phyloP scores from a whole-genome alignment of 1,284 basidiomycete genomes.

The Marasmius sp. region DNA sequence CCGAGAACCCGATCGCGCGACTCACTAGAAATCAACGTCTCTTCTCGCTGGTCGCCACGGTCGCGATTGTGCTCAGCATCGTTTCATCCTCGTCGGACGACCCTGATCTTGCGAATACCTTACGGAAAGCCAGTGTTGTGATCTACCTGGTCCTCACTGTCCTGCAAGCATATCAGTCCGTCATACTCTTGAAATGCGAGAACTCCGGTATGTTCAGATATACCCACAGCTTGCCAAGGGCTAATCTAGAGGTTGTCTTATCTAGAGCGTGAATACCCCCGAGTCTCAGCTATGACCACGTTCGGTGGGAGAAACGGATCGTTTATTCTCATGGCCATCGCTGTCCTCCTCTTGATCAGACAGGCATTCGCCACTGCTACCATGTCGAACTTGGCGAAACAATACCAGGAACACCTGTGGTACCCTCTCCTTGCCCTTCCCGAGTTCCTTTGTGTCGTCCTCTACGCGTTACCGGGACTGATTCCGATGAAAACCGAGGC shows the following conservation, averaged over 20 bases:
- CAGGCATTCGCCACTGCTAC: conserved; percentile 42
- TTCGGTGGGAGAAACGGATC: conserved; percentile 34
- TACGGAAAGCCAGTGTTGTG: conserved; percentile 36
- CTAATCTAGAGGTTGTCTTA: not conserved
- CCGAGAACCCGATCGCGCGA: conserved; percentile 19
- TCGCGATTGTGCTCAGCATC: conserved; percentile 31
- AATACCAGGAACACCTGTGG: conserved; percentile 42
- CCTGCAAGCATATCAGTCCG: conserved; percentile 38
- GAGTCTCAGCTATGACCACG: conserved; percentile 5
- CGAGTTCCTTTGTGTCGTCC: conserved; percentile 40
- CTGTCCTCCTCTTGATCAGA: conserved; percentile 39
- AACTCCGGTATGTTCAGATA: conserved; percentile 10
- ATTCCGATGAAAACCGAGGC: conserved; percentile 29
- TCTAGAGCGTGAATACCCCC: not conserved
- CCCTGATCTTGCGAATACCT: conserved; percentile 17
- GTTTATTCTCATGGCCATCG: conserved; percentile 35
- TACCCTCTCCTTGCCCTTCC: conserved; percentile 45
- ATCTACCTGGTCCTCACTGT: conserved; percentile 47
- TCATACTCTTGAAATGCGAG: conserved; percentile 28
- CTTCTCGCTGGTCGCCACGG: conserved; percentile 20
- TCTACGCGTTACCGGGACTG: conserved; percentile 42
- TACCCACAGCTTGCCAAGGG: not conserved
- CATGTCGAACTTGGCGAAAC: conserved; percentile 22
- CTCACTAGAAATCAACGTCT: conserved; percentile 26
- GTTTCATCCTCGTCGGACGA: conserved; percentile 9